Evolutionary conservation across 1,284 basidiomycete genomes (phyloP).

Genomic region (Ceratobasidium sp.): DNA sequence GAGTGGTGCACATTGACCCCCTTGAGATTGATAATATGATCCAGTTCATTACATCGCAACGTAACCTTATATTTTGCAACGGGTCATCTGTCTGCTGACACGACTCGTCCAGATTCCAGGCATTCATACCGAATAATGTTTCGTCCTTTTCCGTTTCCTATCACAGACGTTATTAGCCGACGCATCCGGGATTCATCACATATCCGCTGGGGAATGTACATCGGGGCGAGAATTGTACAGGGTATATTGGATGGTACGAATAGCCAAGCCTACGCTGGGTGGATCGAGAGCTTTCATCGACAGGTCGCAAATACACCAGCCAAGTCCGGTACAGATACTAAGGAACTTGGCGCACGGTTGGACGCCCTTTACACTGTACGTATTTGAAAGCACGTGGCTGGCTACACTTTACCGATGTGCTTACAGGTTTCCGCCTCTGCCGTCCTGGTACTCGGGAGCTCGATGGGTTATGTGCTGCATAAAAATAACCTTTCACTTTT

Average conservation of each 20-base stretch:
- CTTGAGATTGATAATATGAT: no score
- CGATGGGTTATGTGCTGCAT: background rate
- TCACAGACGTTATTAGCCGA: background rate
- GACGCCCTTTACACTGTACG: background rate
- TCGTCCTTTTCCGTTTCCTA: background rate
- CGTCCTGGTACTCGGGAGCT: background rate
- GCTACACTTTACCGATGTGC: background rate
- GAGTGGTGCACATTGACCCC: no score
- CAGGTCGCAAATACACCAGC: background rate
- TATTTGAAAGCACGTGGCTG: background rate
- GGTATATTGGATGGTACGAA: background rate
- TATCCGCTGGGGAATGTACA: slow-evolving; percentile 4
- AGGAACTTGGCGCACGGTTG: background rate
- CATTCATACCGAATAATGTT: slow-evolving; percentile 2
- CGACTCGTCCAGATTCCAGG: slow-evolving; percentile 1
- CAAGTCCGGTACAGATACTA: background rate
- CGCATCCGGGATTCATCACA: background rate
- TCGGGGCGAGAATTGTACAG: slow-evolving; percentile 4
- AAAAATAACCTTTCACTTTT: background rate
- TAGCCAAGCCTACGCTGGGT: background rate
- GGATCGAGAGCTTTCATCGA: slow-evolving; percentile 20
- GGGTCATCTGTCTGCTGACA: no score
- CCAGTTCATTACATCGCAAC: no score
- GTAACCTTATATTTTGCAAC: no score
- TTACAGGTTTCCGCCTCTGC: background rate